These are phyloP conservation scores for Aureobasidium melanogenum DNA, from an alignment of 2,329 filamentous ascomycete species.

Conservation along the genomic window DNA sequence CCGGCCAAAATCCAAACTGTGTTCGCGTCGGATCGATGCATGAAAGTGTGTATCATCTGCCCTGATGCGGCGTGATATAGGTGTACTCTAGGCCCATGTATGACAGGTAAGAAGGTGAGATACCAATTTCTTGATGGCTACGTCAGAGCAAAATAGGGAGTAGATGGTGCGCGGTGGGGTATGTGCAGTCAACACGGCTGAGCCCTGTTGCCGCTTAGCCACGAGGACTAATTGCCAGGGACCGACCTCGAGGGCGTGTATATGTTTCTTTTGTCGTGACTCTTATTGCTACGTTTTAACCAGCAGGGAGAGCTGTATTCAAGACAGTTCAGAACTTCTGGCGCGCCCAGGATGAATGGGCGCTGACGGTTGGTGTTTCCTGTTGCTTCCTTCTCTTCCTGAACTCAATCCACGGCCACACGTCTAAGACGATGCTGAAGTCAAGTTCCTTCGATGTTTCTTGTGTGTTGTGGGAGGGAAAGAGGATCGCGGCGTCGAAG, in stretches of 20 bases:
- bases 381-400: background rate
- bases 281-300: background rate
- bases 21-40: background rate
- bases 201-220: constrained; percentile 1
- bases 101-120: background rate
- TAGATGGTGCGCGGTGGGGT: too few relatives aligned
- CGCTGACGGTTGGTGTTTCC: background rate
- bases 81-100: background rate
- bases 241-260: background rate
- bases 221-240: background rate
- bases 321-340: background rate
- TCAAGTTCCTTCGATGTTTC: too few relatives aligned
- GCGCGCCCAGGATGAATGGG: background rate
- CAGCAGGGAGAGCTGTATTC: background rate
- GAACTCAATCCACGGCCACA: too few relatives aligned
- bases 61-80: background rate
- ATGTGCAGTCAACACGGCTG: background rate
- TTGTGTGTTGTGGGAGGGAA: too few relatives aligned
- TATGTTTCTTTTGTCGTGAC: too few relatives aligned
- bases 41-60: background rate
- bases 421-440: background rate
- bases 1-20: background rate
- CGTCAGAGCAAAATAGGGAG: background rate
- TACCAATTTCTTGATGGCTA: background rate
- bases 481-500: background rate